Conservation (phyloP, 2,329 filamentous ascomycete species). For the Colletotrichum euphorbiae region DNA sequence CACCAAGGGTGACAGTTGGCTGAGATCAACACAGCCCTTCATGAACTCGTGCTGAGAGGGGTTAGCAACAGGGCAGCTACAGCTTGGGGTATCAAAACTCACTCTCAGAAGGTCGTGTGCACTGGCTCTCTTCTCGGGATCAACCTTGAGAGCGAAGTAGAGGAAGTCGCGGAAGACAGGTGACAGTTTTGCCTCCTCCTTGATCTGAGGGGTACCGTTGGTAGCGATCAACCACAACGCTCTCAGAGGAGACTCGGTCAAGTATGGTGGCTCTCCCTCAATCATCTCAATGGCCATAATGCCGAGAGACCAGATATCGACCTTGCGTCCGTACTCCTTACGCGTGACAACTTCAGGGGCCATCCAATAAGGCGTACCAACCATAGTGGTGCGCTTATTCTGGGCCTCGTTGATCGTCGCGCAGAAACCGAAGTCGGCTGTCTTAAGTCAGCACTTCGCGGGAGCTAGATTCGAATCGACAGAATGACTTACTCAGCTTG, state of each 20-base stretch:
- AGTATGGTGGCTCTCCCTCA: constrained; percentile 95
- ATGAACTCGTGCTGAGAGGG: constrained; percentile 79
- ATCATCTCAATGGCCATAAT: constrained; percentile 99
- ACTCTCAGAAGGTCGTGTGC: constrained; percentile 94
- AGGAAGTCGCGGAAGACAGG: constrained; percentile 91
- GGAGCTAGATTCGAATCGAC: neutral
- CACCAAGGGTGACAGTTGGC: constrained; percentile 86
- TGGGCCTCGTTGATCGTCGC: constrained; percentile 98
- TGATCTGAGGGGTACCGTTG: constrained; percentile 94
- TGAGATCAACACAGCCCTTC: constrained; percentile 78
- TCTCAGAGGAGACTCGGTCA: constrained; percentile 92
- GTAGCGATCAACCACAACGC: constrained; percentile 97
- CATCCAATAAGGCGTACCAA: constrained; percentile 99
- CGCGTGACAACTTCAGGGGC: constrained; percentile 96
- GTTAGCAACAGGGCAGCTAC: neutral
- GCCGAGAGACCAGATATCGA: constrained; percentile 97
- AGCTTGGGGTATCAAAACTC: constrained; percentile 52
- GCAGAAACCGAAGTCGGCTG: constrained; percentile 98
- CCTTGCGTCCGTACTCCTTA: constrained; percentile 98
- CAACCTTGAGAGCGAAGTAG: constrained; percentile 92
- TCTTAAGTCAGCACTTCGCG: constrained; percentile 46
- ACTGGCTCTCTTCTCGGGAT: constrained; percentile 95
- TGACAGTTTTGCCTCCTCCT: constrained; percentile 87
- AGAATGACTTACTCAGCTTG: constrained; percentile 81
- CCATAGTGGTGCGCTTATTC: constrained; percentile 98